These are phyloP conservation scores for Clarireedia paspali DNA, from an alignment of 2,329 filamentous ascomycete genomes.

Conservation along the genomic window DNA sequence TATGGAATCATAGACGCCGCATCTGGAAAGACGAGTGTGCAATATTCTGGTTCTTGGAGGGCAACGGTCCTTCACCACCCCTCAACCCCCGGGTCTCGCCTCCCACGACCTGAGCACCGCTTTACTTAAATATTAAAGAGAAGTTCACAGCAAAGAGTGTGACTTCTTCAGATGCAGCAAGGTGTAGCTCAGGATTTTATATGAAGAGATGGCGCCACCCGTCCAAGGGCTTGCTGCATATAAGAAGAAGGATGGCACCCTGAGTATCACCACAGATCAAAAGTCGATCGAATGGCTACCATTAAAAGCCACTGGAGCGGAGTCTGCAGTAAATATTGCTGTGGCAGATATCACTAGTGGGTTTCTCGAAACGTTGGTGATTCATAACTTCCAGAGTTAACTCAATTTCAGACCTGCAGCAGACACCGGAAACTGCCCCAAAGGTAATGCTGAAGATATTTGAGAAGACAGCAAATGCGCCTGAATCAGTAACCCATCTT, in stretches of 20 bases:
- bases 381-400: slow-evolving; percentile 7
- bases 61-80: too few relatives aligned
- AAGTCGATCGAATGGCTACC: slow-evolving; percentile 77
- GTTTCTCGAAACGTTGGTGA: slow-evolving; percentile 27
- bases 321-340: slow-evolving; percentile 59
- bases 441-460: slow-evolving; percentile 96
- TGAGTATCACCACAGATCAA: slow-evolving; percentile 67
- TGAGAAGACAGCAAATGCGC: slow-evolving; percentile 53
- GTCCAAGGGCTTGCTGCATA: slow-evolving; percentile 59
- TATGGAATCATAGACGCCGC: too few relatives aligned
- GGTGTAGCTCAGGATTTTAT: not conserved
- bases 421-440: slow-evolving; percentile 77
- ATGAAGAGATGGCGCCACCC: slow-evolving; percentile 11
- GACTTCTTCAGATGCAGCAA: not conserved
- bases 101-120: too few relatives aligned
- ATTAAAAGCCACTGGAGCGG: slow-evolving; percentile 48
- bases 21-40: too few relatives aligned
- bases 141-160: too few relatives aligned
- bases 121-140: too few relatives aligned
- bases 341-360: slow-evolving; percentile 76
- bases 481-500: slow-evolving; percentile 63
- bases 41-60: too few relatives aligned
- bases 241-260: slow-evolving; percentile 91
- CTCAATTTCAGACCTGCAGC: slow-evolving; percentile 67
- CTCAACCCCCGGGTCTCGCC: too few relatives aligned